Percentiles rank a stretch among this genome's conserved stretches.
These are phyloP conservation scores for Dipteronia dyeriana DNA, from an alignment of 345 rosid species.

Conservation along the genomic window DNA sequence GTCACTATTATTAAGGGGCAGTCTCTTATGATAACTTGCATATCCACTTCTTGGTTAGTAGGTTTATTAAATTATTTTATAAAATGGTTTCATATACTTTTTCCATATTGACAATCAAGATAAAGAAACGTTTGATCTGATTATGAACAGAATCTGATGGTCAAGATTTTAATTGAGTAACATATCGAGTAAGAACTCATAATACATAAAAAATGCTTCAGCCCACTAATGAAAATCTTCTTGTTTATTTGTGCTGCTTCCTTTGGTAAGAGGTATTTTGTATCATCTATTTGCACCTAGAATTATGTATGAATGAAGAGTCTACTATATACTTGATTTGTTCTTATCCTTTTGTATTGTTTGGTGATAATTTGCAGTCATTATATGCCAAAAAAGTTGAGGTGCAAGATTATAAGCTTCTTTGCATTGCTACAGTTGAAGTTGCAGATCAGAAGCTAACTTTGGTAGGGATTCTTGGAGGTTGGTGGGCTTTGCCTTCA, in stretches of 20 bases:
- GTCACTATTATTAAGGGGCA: neutral
- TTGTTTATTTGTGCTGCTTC: neutral
- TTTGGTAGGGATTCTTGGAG: slow-evolving; percentile 54
- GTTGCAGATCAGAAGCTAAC: slow-evolving; percentile 34
- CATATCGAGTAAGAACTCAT: neutral
- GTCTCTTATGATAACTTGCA: neutral
- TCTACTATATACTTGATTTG: neutral
- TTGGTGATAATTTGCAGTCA: slow-evolving; percentile 34
- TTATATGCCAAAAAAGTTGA: slow-evolving; percentile 53
- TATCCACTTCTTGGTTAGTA: neutral
- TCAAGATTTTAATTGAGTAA: neutral
- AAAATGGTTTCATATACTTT: too few species aligned
- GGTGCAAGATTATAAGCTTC: slow-evolving; percentile 52
- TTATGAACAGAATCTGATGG: neutral
- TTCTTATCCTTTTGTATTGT: neutral
- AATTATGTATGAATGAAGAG: slow-evolving; percentile 4
- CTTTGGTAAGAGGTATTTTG: neutral
- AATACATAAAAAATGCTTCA: neutral
- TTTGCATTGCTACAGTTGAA: slow-evolving; percentile 58
- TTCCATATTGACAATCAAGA: neutral
- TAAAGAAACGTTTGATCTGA: neutral
- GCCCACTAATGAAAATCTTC: neutral
- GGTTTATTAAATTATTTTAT: neutral
- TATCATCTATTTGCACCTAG: neutral
- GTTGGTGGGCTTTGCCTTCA: slow-evolving; percentile 58